Base-by-base conservation (phyloP, 106 monocot genomes). In the Apostasia ramifera region DNA sequence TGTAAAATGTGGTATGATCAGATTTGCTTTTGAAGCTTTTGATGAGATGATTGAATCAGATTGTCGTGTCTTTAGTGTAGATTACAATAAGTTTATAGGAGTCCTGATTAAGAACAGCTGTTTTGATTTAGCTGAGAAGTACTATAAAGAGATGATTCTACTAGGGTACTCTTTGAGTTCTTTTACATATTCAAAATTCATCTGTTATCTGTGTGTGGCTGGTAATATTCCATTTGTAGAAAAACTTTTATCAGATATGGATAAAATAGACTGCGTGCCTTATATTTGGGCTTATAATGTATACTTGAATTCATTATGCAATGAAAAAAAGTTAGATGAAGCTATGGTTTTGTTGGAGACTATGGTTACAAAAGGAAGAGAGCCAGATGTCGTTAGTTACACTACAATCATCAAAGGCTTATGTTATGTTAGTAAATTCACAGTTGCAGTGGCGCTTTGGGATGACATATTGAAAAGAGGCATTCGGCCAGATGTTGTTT, bases 201-300 rank as follows among this genome's bases (percentile, higher is more conserved):
- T 98, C 64, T 89, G 71, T 49, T 75, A 49, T 15, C 77, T 85
- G 63, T 98, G 87, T 48, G 71, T 81, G 66, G 70, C 10, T 13
- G 63, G 76, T 15, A 82, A 83, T 75, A 62, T 79, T 54, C 59
- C 13, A 14, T 66, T 87, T 6, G 89, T 81, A 15, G 77, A 87
- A 77, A 79, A 77, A 45, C 77, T 98, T n/a, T 56, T 92, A 7
- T 43, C 56, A 3, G 92, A 92, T 68, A 85, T 87, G 87, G 56
- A 87, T 77, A 71, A 67, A 50, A 67, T 87, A 47, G 82, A 78
- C 10, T 82, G 57, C 48, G 77, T 90, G 38, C 92, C 95, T 39
- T 89, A 97, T 64, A 84, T 92, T 54, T 97, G 97, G 97, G 84
- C 97, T 15, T 97, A 87, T 59, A 97, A 97, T 66, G 83, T 77